These are phyloP conservation scores for Pezizomycotina sp. DNA, from an alignment of 2,329 filamentous ascomycete species.

Conservation along the genomic window DNA sequence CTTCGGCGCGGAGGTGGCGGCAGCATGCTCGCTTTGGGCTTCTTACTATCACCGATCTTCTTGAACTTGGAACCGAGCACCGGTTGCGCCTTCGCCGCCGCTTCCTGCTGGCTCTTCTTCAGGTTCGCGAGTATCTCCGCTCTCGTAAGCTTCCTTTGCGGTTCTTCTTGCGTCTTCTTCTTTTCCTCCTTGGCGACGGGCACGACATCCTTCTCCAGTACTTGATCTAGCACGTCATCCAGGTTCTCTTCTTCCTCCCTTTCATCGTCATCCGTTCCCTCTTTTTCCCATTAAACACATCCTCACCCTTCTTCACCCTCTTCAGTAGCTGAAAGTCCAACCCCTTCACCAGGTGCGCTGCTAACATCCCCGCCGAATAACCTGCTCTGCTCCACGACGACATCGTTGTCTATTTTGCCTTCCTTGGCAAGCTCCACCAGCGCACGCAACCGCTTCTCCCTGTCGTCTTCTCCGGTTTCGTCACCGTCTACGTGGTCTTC, in stretches of 20 bases:
- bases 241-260: constrained; percentile 33
- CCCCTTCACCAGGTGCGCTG: constrained; percentile 80
- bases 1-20: constrained; percentile 35
- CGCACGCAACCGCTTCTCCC: constrained; percentile 52
- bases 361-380: constrained; percentile 70
- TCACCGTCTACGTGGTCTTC: constrained; percentile 39
- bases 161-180: constrained; percentile 41
- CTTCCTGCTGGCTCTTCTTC: constrained; percentile 41
- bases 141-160: constrained; percentile 43
- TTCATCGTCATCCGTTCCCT: constrained; percentile 26
- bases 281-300: constrained; percentile 34
- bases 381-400: constrained; percentile 24
- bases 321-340: constrained; percentile 69
- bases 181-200: constrained; percentile 37
- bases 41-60: constrained; percentile 38
- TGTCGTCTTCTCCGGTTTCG: constrained; percentile 35
- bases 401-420: constrained; percentile 59
- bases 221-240: constrained; percentile 49
- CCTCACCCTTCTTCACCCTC: constrained; percentile 50
- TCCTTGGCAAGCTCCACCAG: constrained; percentile 69
- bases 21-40: constrained; percentile 3
- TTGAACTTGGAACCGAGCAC: constrained; percentile 46
- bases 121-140: constrained; percentile 52
- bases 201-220: constrained; percentile 41
- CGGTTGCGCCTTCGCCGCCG: constrained; percentile 38